Conservation (phyloP, 1,284 basidiomycete species). For the Ganoderma meredithae region DNA sequence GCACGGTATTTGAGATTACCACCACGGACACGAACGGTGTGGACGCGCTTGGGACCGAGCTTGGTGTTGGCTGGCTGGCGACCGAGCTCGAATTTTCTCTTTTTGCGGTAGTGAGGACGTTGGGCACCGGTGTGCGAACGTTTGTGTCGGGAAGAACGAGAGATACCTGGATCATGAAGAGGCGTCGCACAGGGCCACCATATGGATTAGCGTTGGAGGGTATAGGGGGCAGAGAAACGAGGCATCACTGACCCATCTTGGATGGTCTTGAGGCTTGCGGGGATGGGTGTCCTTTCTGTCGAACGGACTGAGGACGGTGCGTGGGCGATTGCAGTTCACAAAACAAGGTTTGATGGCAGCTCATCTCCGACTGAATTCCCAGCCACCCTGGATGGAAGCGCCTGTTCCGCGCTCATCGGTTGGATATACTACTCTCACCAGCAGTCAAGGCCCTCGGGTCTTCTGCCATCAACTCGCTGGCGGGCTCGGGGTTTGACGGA, state of each 20-base stretch:
- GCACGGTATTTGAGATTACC: conserved; percentile 95
- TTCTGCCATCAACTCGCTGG: no score
- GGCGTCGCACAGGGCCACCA: conserved; percentile 1
- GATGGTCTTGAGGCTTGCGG: conserved; percentile 47
- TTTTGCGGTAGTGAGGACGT: conserved; percentile 96
- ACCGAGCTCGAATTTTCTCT: conserved; percentile 98
- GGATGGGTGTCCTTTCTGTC: conserved; percentile 35
- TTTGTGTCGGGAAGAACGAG: conserved; percentile 94
- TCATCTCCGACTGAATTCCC: conserved; percentile 35
- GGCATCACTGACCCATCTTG: conserved; percentile 47
- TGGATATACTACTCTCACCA: no score
- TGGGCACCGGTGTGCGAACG: conserved; percentile 93
- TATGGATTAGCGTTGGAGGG: conserved; percentile 13
- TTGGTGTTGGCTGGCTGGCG: conserved; percentile 96
- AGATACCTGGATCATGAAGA: conserved; percentile 73
- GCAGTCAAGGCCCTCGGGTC: no score
- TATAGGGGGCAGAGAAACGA: background rate
- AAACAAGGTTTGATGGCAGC: conserved; percentile 40
- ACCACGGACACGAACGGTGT: conserved; percentile 92
- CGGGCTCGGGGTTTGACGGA: no score
- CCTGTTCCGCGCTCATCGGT: background rate
- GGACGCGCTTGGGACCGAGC: conserved; percentile 92
- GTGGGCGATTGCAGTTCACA: conserved; percentile 42
- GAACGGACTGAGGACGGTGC: conserved; percentile 37
- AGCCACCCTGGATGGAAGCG: conserved; percentile 18